Conservation (phyloP, 2,329 filamentous ascomycete genomes). For the Magnaporthiopsis rhizophila region DNA sequence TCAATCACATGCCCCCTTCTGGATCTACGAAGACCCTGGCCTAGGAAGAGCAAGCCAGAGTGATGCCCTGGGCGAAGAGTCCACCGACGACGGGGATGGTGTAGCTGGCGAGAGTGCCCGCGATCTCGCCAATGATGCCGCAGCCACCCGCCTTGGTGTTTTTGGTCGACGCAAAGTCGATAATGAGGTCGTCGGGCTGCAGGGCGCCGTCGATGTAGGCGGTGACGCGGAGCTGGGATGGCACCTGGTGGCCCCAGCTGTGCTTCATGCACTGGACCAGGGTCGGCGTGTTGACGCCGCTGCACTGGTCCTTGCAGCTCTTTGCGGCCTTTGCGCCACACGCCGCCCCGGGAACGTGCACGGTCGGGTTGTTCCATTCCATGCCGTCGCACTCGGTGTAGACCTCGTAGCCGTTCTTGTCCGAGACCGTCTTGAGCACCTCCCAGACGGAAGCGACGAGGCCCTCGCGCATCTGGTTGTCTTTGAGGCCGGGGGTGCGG, state of each 20-base stretch:
- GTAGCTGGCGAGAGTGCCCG: background rate
- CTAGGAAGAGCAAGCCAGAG: background rate
- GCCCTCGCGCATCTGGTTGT: conserved; percentile 3
- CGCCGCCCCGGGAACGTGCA: background rate
- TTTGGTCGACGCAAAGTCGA: conserved; percentile 1
- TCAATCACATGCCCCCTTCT: no score
- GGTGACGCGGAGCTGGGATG: background rate
- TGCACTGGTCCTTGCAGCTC: background rate
- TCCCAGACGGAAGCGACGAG: conserved; percentile 2
- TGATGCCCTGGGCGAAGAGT: background rate
- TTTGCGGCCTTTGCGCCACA: background rate
- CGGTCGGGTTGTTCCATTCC: background rate
- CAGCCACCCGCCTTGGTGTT: conserved; percentile 1
- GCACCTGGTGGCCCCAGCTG: conserved; percentile 2
- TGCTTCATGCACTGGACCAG: conserved; percentile 1
- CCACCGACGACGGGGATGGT: conserved; percentile 1
- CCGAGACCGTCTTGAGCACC: conserved; percentile 4
- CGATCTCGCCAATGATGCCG: conserved; percentile 1
- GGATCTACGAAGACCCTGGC: no score
- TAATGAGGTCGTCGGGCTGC: conserved; percentile 4
- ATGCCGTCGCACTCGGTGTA: background rate
- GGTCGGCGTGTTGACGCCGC: background rate
- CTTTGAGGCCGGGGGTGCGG: background rate
- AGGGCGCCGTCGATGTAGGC: conserved; percentile 3
- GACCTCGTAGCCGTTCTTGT: conserved; percentile 2